Conservation (phyloP, 129 eudicot genomes). For the Centella asiatica region DNA sequence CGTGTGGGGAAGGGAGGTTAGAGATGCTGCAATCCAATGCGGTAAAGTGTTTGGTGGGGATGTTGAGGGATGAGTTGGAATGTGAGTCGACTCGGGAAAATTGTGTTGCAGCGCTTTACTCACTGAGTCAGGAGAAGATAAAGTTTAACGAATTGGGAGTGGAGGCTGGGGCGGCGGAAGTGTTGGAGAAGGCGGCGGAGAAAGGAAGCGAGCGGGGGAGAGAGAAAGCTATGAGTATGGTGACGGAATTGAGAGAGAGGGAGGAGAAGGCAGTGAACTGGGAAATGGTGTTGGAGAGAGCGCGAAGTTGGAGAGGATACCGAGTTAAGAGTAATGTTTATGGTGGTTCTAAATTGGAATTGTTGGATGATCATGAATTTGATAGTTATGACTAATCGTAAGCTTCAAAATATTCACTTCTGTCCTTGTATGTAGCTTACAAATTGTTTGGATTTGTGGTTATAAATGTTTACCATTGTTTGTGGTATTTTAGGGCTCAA, state of each 20-base stretch:
- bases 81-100: conserved; percentile 71
- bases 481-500: too few relatives aligned
- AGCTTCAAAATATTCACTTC: too few relatives aligned
- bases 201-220: conserved; percentile 52
- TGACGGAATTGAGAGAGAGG: conserved; percentile 48
- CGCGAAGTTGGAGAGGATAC: conserved; percentile 43
- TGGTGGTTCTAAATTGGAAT: conserved; percentile 12
- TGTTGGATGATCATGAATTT: not conserved
- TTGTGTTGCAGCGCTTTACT: conserved; percentile 63
- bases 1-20: conserved; percentile 61
- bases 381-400: not conserved
- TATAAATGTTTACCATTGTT: not conserved
- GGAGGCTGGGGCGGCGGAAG: conserved; percentile 62
- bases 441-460: too few relatives aligned
- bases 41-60: conserved; percentile 52
- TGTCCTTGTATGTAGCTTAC: too few relatives aligned
- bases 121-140: conserved; percentile 81
- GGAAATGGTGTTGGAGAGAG: conserved; percentile 61
- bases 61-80: conserved; percentile 36
- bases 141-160: conserved; percentile 67
- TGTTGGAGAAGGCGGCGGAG: conserved; percentile 61
- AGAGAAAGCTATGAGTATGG: conserved; percentile 67
- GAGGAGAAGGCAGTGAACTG: conserved; percentile 41
- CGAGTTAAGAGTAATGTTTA: conserved; percentile 19
- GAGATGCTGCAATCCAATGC: conserved; percentile 67